Base-by-base conservation (phyloP, 106 monocot genomes). In the Acanthochlamys bracteata region DNA sequence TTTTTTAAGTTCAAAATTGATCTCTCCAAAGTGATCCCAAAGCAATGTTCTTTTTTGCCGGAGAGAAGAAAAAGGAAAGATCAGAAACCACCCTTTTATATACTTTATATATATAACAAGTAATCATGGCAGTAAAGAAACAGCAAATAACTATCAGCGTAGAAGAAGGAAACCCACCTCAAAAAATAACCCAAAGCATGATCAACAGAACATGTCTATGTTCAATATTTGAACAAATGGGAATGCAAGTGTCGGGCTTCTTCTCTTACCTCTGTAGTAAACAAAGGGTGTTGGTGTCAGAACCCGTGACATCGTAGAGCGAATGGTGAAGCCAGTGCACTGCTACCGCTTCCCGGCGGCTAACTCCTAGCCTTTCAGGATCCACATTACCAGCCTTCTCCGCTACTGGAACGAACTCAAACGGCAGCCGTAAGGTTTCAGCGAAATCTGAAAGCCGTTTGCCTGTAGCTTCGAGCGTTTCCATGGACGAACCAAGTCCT, bases 271-370 rank as follows among this genome's bases (percentile, higher is more conserved):
- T 65, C 69, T 95, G 94, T 10, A 95, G 81, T 7, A 95, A 78
- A 86, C 86, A 90, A 16, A 95, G 84, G 4, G 90, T 95, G 70
- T 90, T 95, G 71, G 82, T 65, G 61, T 95, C 94, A 20, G 86
- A 87, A 6, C 94, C 94, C 40, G 90, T 90, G 67, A 95, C 94
- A 59, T 95, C 94, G 67, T 95, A 95, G 53, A 95, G 83, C 7
- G 94, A 95, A 63, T 95, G 94, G 78, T 86, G 94, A 17, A 95
- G 67, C 86, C 94, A 90, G 70, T 95, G 89, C 0, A 95, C 94
- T 41, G 94, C 94, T 14, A 95, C 77, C 14, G 90, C 90, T 60
- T 95, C 94, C 20, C 84, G 74, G 24, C 81, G 81, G n/a, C 79
- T 70, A 11, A 87, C 73, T 23, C 77, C 76, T 20, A 95, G 80